Percentiles rank a stretch among this genome's conserved stretches.
These are phyloP conservation scores for Populus ilicifolia DNA, from an alignment of 345 rosid species.

Conservation along the genomic window DNA sequence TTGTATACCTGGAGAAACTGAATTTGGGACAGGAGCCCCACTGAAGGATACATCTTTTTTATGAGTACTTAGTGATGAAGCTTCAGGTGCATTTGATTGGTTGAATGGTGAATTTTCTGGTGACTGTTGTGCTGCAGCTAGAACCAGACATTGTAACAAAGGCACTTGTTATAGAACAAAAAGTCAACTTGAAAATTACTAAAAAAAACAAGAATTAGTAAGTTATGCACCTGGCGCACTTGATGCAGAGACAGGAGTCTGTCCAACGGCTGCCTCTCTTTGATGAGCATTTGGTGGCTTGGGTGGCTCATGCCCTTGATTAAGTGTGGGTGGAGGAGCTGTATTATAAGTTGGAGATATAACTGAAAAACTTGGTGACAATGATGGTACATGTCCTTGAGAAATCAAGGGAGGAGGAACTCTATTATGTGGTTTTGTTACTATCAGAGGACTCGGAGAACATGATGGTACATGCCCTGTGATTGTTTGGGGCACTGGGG, in stretches of 20 bases:
- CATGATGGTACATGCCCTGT: slow-evolving; percentile 36
- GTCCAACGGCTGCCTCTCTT: slow-evolving; percentile 26
- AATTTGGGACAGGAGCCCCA: slow-evolving; percentile 19
- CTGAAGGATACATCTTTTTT: slow-evolving; percentile 10
- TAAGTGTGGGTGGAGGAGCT: slow-evolving; percentile 32
- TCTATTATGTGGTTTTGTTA: slow-evolving; percentile 27
- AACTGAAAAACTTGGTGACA: slow-evolving; percentile 21
- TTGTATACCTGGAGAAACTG: slow-evolving; percentile 17
- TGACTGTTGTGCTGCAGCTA: slow-evolving; percentile 24
- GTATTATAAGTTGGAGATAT: slow-evolving; percentile 12
- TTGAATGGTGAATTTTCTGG: slow-evolving; percentile 15
- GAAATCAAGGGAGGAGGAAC: slow-evolving; percentile 39
- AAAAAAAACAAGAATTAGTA: neutral
- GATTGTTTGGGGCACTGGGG: slow-evolving; percentile 34
- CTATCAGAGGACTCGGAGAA: slow-evolving; percentile 33
- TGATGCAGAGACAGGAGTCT: slow-evolving; percentile 36
- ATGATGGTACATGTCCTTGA: slow-evolving; percentile 21
- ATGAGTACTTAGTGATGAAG: slow-evolving; percentile 21
- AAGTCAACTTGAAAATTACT: slow-evolving; percentile 11
- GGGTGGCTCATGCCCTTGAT: slow-evolving; percentile 7
- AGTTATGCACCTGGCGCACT: slow-evolving; percentile 39
- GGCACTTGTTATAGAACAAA: neutral
- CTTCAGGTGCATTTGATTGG: slow-evolving; percentile 22
- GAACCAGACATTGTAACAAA: slow-evolving; percentile 12
- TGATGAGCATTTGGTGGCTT: slow-evolving; percentile 31